These are phyloP conservation scores for Geosmithia putterillii DNA, from an alignment of 2,329 filamentous ascomycete species.

Conservation along the genomic window DNA sequence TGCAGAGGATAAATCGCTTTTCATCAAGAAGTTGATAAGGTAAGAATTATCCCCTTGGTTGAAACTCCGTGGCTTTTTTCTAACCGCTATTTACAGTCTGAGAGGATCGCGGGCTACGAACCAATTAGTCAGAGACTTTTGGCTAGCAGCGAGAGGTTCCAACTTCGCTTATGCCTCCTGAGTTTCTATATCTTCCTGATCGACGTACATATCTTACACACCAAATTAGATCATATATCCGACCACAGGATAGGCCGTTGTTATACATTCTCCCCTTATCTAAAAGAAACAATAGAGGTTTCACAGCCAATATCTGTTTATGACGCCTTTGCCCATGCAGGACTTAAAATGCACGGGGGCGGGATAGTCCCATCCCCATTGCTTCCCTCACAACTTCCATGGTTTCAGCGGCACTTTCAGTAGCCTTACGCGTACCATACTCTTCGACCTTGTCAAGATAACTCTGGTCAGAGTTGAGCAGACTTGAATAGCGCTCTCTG, in stretches of 20 bases:
- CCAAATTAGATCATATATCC: not conserved
- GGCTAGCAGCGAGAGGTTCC: conserved; percentile 52
- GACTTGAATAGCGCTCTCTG: conserved; percentile 39
- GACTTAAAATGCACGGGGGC: not conserved
- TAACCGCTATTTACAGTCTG: conserved; percentile 28
- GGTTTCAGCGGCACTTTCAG: conserved; percentile 43
- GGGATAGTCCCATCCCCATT: conserved; percentile 23
- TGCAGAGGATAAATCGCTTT: conserved; percentile 45
- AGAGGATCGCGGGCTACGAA: conserved; percentile 54
- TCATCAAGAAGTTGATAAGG: conserved; percentile 54
- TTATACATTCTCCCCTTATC: not conserved
- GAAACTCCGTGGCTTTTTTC: not conserved
- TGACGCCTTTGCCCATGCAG: not conserved
- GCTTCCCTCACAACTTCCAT: conserved; percentile 40
- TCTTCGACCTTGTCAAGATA: conserved; percentile 45
- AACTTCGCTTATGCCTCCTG: conserved; percentile 50
- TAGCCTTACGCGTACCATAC: conserved; percentile 49
- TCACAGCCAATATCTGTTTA: not conserved
- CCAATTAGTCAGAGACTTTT: conserved; percentile 58
- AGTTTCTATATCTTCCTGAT: not conserved
- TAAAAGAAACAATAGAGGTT: not conserved
- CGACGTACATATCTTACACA: not conserved
- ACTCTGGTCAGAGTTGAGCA: conserved; percentile 33
- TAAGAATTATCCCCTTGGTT: conserved; percentile 22
- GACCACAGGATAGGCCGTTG: not conserved